Base-by-base conservation (phyloP, 257 asterid species). In the Anisodus tanguticus region DNA sequence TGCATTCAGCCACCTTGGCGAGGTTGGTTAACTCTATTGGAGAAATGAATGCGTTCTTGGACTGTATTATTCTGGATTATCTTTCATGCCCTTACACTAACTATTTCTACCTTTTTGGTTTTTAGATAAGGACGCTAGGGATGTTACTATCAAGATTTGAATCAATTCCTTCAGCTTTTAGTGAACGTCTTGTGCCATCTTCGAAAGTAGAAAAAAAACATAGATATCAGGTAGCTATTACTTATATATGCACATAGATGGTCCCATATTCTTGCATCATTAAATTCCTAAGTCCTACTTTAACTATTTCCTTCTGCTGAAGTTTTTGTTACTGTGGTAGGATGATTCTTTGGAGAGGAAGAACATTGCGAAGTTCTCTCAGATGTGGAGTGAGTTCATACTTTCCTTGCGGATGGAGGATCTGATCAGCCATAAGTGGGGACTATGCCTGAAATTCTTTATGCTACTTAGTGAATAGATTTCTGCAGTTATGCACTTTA, bases 1-100 rank as follows among this genome's bases (percentile, higher is more conserved):
- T 84, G 99, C 98, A 86, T 97, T 97, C 94, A 95, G 98, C 84
- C 99, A 95, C 88, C 98, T 97, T 57, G 99, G 99, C 76, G 99
- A 97, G 98, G 99, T 91, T 88, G 85, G 81, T 91, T 68, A 47
- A 62, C 85, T 58, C 8, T 80, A 31, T 35, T 80, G 53, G 35
- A 39, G 54, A 39, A 37, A 67, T 37, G 41, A 47, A 83, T 51
- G 11, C 26, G 9, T 82, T 68, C 51, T 37, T 82, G 85, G 69
- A 37, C 60, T 60, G 37, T 11, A 81, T 53, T 54, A 7, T 53
- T 77, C 66, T 31, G 82, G 31, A 72, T 72, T n/a, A 71, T 72
- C n/a, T 51, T 71, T 72, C 80, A 43, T 72, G 59, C 39, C 80
- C 58, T n/a, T 45, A 9, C 26, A 31, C 26, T 77, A 31, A 55